These are phyloP conservation scores for Solanum chilense DNA, from an alignment of 257 asterid species.

Conservation along the genomic window DNA sequence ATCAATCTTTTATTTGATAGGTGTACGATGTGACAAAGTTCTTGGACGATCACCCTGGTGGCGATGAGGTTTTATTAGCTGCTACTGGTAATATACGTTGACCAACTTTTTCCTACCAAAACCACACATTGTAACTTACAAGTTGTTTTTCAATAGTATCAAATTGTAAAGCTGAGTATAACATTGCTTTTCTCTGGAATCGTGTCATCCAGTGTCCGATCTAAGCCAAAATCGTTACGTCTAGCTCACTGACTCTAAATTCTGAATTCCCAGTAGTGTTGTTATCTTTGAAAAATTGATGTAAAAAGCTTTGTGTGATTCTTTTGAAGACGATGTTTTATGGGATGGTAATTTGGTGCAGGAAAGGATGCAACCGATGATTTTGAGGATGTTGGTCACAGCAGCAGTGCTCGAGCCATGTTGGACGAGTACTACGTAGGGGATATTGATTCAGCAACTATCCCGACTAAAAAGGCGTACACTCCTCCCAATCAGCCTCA, in stretches of 20 bases:
- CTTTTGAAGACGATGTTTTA: background rate
- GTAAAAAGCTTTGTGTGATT: background rate
- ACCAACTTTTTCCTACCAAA: background rate
- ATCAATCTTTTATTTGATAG: conserved; percentile 14
- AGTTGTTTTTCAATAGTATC: background rate
- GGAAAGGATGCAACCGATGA: conserved; percentile 86
- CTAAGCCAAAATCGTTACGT: background rate
- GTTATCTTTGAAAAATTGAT: background rate
- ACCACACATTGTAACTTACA: background rate
- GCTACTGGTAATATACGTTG: conserved; percentile 43
- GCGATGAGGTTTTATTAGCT: conserved; percentile 77
- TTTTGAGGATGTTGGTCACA: conserved; percentile 88
- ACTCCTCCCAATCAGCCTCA: conserved; percentile 48
- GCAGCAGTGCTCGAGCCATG: conserved; percentile 55
- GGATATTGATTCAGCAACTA: conserved; percentile 40
- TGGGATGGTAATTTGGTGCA: conserved; percentile 7
- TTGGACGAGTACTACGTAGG: conserved; percentile 60
- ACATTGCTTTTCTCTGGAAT: background rate
- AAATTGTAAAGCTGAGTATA: background rate
- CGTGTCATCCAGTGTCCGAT: background rate
- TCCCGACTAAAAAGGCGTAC: conserved; percentile 37
- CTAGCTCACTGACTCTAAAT: background rate
- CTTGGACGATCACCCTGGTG: conserved; percentile 95
- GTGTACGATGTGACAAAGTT: conserved; percentile 78
- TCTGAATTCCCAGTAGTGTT: background rate